A percentile compares a stretch with the other conserved stretches of the same genome.
Evolutionary conservation across 176 grass and related monocot genomes (phyloP).

Genomic region (Triticum monococcum): DNA sequence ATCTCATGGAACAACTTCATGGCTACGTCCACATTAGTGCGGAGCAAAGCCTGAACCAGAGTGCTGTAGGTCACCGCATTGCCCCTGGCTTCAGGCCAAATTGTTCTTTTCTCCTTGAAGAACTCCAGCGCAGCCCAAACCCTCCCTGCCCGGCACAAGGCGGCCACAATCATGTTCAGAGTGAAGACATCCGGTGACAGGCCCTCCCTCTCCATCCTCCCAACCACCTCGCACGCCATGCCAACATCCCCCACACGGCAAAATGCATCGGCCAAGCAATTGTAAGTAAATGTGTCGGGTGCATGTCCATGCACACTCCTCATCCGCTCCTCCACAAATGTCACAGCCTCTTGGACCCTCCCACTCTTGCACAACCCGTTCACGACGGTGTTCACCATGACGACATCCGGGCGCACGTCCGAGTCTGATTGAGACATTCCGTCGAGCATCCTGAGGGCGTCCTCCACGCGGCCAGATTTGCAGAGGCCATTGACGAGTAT

Average conservation of each 20-base stretch:
- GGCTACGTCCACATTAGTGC: conserved; percentile 49
- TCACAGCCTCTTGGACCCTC: conserved; percentile 45
- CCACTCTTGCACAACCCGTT: conserved; percentile 55
- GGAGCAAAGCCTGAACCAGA: conserved; percentile 70
- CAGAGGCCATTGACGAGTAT: conserved; percentile 67
- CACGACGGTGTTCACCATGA: conserved; percentile 58
- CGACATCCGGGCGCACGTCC: conserved; percentile 27
- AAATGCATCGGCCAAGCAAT: conserved; percentile 55
- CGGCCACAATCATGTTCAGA: conserved; percentile 52
- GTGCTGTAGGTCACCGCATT: conserved; percentile 56
- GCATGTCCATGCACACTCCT: neutral
- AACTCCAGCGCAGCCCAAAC: conserved; percentile 60
- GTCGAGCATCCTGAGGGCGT: conserved; percentile 69
- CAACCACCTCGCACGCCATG: conserved; percentile 39
- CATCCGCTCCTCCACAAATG: conserved; percentile 53
- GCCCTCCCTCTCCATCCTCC: conserved; percentile 51
- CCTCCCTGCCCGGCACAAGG: conserved; percentile 51
- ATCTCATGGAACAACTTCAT: conserved; percentile 76
- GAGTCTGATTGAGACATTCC: conserved; percentile 56
- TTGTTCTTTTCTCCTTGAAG: conserved; percentile 53
- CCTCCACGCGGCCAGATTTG: conserved; percentile 48
- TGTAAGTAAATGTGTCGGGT: conserved; percentile 54
- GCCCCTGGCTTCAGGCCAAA: conserved; percentile 48
- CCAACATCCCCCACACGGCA: conserved; percentile 44
- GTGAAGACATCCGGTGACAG: conserved; percentile 43